Evolutionary conservation across 1,284 basidiomycete genomes (phyloP).

Genomic region (Apiotrichum mycotoxinovorans): DNA sequence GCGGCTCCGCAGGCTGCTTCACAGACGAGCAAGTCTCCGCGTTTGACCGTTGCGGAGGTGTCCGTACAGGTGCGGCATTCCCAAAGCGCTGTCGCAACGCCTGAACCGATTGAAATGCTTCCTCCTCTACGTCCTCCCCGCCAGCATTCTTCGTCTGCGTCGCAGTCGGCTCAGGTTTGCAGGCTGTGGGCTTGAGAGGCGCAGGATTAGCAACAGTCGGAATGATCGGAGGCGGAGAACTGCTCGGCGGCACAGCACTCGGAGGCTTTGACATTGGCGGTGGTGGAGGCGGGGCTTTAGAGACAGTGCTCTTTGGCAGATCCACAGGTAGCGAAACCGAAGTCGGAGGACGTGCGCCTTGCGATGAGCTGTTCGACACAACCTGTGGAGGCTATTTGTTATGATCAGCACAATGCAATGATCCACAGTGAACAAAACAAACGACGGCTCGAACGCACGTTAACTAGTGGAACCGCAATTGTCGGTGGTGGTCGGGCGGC

Average conservation of each 20-base stretch:
- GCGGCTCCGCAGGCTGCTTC: too few relatives aligned
- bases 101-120: constrained; percentile 21
- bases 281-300: not conserved
- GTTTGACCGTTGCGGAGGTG: not conserved
- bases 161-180: too few relatives aligned
- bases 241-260: too few relatives aligned
- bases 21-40: too few relatives aligned
- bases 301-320: not conserved
- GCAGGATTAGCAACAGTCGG: not conserved
- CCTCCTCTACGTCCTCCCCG: not conserved
- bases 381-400: too few relatives aligned
- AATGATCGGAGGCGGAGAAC: not conserved
- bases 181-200: not conserved
- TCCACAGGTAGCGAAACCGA: not conserved
- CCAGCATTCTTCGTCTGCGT: not conserved
- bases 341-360: too few relatives aligned
- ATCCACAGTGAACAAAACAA: not conserved
- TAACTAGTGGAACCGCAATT: too few relatives aligned
- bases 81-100: constrained; percentile 26
- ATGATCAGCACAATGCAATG: too few relatives aligned
- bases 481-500: too few relatives aligned
- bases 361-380: too few relatives aligned
- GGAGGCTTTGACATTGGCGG: not conserved
- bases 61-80: not conserved
- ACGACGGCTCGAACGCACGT: too few relatives aligned